Base-by-base conservation (phyloP, 306 rosid species). In the Potentilla sterilis region DNA sequence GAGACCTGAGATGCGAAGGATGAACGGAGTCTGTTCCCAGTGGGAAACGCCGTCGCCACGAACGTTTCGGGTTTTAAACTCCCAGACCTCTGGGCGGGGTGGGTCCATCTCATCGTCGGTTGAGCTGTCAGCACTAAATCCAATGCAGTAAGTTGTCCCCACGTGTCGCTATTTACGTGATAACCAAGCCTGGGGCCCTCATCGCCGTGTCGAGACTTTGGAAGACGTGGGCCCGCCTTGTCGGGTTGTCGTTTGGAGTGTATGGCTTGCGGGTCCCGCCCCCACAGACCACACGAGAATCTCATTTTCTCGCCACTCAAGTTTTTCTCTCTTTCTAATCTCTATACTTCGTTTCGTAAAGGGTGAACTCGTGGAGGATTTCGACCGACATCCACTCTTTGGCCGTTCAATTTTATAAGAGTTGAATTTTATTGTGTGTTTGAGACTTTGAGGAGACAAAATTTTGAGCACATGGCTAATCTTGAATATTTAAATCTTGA, bases 241-340 rank as follows among this genome's bases (percentile, higher is more conserved):
- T 87, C 93, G 85, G 83, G 32, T 85, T 91, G 93, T 88, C 90
- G 79, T 87, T 83, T 72, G 82, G 85, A 87, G n/a, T n/a, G n/a
- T n/a, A n/a, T n/a, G n/a, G n/a, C 34, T 77, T 6, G 72, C 37
- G 77, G 84, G 83, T 3, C 54, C 79, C 46, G 74, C 78, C 19
- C 66, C 34, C 9, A 9, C 32, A 55, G 22, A 55, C 8, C 1
- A 8, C 8, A 21, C 34, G 14, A 55, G 15, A 55, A 59, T 28
- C 18, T 28, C 42, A 62, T 37, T 68, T 14, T 42, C 5, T 32
- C 43, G n/a, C 2, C 2, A n/a, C n/a, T n/a, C n/a, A n/a, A n/a
- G n/a, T n/a, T n/a, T n/a, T n/a, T n/a, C n/a, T n/a, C n/a, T n/a
- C n/a, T n/a, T n/a, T n/a, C n/a, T n/a, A n/a, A n/a, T n/a, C n/a